Conservation (phyloP, 2,329 filamentous ascomycete species). For the Fusarium incarnatum region DNA sequence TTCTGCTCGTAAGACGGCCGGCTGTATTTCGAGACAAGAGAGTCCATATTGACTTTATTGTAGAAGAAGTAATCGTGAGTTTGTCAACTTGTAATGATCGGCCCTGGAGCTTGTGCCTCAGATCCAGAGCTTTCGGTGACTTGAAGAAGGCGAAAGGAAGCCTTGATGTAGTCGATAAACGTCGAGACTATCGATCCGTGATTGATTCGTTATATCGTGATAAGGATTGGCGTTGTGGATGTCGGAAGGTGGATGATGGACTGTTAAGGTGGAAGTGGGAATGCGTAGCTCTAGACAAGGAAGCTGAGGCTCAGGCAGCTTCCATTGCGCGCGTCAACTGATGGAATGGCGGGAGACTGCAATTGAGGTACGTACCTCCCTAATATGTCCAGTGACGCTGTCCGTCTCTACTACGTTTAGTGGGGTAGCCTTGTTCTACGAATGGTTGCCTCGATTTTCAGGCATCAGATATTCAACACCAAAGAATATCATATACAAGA, state of each 20-base stretch:
- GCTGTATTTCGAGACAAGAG: constrained; percentile 92
- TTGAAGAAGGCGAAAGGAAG: neutral
- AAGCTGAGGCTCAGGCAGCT: constrained; percentile 57
- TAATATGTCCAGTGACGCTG: constrained; percentile 2
- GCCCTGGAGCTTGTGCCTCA: constrained; percentile 21
- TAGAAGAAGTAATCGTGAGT: neutral
- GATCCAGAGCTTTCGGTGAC: constrained; percentile 11
- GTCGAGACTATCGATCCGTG: constrained; percentile 13
- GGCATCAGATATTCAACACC: neutral
- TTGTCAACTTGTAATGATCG: constrained; percentile 19
- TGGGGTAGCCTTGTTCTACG: neutral
- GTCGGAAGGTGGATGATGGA: constrained; percentile 16
- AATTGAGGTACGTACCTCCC: constrained; percentile 28
- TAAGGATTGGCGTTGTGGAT: constrained; percentile 12
- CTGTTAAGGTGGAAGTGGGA: constrained; percentile 28
- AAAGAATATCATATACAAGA: neutral
- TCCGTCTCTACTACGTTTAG: neutral
- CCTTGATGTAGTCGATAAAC: neutral
- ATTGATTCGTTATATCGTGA: constrained; percentile 27
- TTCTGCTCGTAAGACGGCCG: constrained; percentile 77
- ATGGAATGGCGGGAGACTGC: constrained; percentile 8
- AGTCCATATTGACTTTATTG: constrained; percentile 75
- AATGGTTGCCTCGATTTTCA: neutral
- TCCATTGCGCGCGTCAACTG: constrained; percentile 57
- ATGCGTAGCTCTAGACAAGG: constrained; percentile 42